phyloP scores from a whole-genome alignment of 2,329 filamentous ascomycete species.

The Neopestalotiopsis sp. region DNA sequence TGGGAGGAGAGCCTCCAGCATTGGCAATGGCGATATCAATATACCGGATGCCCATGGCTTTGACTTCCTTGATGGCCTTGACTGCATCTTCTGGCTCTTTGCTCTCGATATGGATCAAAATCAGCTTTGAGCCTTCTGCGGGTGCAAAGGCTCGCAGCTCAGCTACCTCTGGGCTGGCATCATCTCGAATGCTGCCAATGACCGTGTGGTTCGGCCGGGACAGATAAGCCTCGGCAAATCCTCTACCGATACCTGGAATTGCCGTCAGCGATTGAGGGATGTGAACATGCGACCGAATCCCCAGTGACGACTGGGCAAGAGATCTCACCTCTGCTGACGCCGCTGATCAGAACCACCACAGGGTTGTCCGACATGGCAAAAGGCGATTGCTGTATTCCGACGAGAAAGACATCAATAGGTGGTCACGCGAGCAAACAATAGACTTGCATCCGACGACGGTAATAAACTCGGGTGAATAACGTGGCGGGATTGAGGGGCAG shows the following conservation, averaged over 20 bases:
- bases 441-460: background rate
- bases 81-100: constrained; percentile 32
- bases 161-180: constrained; percentile 27
- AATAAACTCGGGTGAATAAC: background rate
- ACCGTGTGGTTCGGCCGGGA: constrained; percentile 42
- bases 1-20: constrained; percentile 35
- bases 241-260: constrained; percentile 40
- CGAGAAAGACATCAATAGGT: background rate
- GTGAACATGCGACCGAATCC: background rate
- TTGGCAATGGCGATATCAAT: constrained; percentile 45
- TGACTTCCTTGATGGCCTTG: constrained; percentile 32
- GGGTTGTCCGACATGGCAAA: background rate
- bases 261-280: background rate
- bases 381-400: background rate
- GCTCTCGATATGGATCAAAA: constrained; percentile 39
- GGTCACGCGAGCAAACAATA: background rate
- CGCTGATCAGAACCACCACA: background rate
- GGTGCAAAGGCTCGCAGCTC: constrained; percentile 33
- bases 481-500: background rate
- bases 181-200: constrained; percentile 45
- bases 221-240: constrained; percentile 38
- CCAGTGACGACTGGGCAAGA: background rate
- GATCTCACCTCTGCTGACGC: background rate
- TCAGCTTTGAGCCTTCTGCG: constrained; percentile 33
- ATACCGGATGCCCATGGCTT: constrained; percentile 33